Percentiles rank a stretch among this genome's conserved stretches.
Evolutionary conservation across 805 yeast species (phyloP).

Genomic region (Nakazawaea siamensis): DNA sequence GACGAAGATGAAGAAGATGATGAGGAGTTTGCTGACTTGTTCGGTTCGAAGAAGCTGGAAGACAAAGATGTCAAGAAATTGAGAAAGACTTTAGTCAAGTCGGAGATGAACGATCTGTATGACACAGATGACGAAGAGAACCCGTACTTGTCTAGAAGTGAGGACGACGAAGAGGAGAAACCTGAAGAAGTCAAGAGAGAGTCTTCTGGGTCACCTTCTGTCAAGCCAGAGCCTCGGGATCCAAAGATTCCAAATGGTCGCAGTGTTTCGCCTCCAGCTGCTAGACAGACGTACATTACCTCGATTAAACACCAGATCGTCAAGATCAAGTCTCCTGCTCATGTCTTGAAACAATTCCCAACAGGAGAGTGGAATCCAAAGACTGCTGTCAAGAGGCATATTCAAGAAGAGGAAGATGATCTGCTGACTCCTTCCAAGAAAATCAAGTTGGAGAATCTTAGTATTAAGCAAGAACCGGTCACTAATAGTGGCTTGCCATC

Average conservation of each 20-base stretch:
- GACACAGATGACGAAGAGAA: slow-evolving; percentile 81
- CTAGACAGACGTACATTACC: slow-evolving; percentile 30
- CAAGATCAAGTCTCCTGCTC: slow-evolving; percentile 50
- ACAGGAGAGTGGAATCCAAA: slow-evolving; percentile 80
- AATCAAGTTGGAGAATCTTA: slow-evolving; percentile 12
- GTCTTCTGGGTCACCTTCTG: slow-evolving; percentile 20
- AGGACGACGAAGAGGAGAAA: slow-evolving; percentile 34
- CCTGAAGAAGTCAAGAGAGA: slow-evolving; percentile 26
- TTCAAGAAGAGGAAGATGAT: slow-evolving; percentile 13
- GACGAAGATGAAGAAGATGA: slow-evolving; percentile 50
- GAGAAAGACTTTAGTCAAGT: slow-evolving; percentile 72
- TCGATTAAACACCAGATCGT: slow-evolving; percentile 47
- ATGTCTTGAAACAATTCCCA: slow-evolving; percentile 59
- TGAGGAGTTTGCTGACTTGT: slow-evolving; percentile 62
- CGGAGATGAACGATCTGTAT: slow-evolving; percentile 83
- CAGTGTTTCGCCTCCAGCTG: slow-evolving; percentile 19
- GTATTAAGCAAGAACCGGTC: slow-evolving; percentile 10
- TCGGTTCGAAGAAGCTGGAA: slow-evolving; percentile 60
- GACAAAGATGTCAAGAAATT: slow-evolving; percentile 88
- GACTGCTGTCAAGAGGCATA: slow-evolving; percentile 28
- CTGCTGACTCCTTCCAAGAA: slow-evolving; percentile 23
- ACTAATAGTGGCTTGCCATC: slow-evolving; percentile 8
- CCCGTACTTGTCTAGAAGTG: slow-evolving; percentile 74
- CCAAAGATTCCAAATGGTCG: slow-evolving; percentile 6
- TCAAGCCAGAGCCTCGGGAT: slow-evolving; percentile 8